Base-by-base conservation (phyloP, 2,329 filamentous ascomycete species). In the Clarireedia paspali region DNA sequence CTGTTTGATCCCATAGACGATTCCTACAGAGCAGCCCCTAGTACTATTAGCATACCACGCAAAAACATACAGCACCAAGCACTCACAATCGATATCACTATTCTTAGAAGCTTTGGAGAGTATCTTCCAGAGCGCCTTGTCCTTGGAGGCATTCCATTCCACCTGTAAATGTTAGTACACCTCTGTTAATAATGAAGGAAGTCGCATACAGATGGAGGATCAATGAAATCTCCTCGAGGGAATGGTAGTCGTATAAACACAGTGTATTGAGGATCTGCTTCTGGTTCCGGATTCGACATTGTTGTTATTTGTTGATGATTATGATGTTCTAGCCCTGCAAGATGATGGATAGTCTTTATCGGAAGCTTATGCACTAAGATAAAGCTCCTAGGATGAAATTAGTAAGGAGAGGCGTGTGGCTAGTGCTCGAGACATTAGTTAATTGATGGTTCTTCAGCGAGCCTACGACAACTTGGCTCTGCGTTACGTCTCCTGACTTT, bases 231-330 rank as follows among this genome's bases (percentile, higher is more conserved):
- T 42, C 88, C 87, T 56, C 94, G 82, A 38, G 87, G 82, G 67
- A 96, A 95, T 24, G 94, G 94, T n/a, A 97, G 80, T 60, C 91
- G 82, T 61, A 99, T 82, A 66, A 95, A 89, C 58, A 95, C 85
- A 14, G 89, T 95, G 55, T 70, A 70, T 56, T 62, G 62, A 56
- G 68, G 67, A 57, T 69, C 68, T 47, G 48, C 23, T 10, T 69
- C 68, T 47, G 40, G 30, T 10, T 51, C 49, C 34, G 40, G 50
- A 36, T 55, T 55, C 46, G 66, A 64, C 63, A 67, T 69, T 39
- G 53, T 63, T 56, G 52, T 53, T 51, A 47, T 24, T 42, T 23
- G 34, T 39, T 49, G 42, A 42, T 48, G 24, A 40, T 26, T 30
- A 47, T 42, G 38, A 44, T 55, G 45, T 6, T 48, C 36, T 44